A percentile compares a stretch with the other conserved stretches of the same genome.
Conservation (phyloP, 208 protist species). For the Porcisia hertigi region DNA sequence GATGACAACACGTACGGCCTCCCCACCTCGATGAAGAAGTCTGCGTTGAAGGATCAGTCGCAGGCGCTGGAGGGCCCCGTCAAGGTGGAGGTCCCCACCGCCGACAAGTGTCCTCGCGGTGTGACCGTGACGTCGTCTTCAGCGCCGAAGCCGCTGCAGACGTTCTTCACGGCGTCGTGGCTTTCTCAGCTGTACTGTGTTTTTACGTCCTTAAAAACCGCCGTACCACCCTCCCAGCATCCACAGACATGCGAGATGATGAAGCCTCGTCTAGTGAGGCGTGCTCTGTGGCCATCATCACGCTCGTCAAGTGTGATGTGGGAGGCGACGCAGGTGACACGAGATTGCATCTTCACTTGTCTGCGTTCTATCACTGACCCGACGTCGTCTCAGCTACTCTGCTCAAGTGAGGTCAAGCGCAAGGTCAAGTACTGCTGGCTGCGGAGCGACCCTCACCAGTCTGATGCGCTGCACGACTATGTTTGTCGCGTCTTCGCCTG, state of each 20-base stretch:
- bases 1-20: neutral
- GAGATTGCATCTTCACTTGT: slow-evolving; percentile 13
- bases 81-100: neutral
- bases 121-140: neutral
- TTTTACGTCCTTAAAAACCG: neutral
- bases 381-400: neutral
- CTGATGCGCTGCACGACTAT: slow-evolving; percentile 4
- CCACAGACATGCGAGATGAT: neutral
- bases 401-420: neutral
- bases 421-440: slow-evolving; percentile 14
- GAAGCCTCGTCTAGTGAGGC: neutral
- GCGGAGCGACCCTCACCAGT: slow-evolving; percentile 12
- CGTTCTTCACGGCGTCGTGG: slow-evolving; percentile 10
- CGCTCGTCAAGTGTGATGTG: slow-evolving; percentile 5
- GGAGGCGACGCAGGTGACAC: slow-evolving; percentile 11
- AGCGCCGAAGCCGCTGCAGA: neutral
- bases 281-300: slow-evolving; percentile 12
- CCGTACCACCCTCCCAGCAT: neutral
- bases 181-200: slow-evolving; percentile 29
- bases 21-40: neutral
- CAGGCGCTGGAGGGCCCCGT: neutral
- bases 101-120: neutral
- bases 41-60: neutral
- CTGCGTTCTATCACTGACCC: neutral
- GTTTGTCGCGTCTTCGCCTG: slow-evolving; percentile 2